These are phyloP conservation scores for Capsicum baccatum DNA, from an alignment of 257 asterid genomes.

Conservation along the genomic window DNA sequence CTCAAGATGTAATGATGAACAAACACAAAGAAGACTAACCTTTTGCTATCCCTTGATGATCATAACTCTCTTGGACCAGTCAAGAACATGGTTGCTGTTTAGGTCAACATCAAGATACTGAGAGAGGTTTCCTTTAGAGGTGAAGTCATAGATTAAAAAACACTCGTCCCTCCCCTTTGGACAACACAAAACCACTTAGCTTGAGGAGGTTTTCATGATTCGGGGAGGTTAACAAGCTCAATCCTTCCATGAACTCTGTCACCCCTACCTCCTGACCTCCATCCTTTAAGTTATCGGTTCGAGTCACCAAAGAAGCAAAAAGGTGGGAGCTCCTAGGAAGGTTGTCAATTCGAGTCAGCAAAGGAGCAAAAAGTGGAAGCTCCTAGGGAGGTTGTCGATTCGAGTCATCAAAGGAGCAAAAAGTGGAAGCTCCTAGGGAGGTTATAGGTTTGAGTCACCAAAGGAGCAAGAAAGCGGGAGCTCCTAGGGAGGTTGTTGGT, in stretches of 20 bases:
- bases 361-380: too few species aligned
- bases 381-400: too few species aligned
- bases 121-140: constrained; percentile 68
- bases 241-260: constrained; percentile 75
- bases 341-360: too few species aligned
- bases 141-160: constrained; percentile 77
- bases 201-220: constrained; percentile 76
- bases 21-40: constrained; percentile 49
- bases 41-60: constrained; percentile 87
- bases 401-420: too few species aligned
- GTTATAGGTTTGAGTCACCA: too few species aligned
- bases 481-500: too few species aligned
- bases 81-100: constrained; percentile 51
- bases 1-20: constrained; percentile 4
- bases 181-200: constrained; percentile 77
- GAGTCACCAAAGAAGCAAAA: too few species aligned
- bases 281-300: constrained; percentile 51
- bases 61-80: constrained; percentile 77
- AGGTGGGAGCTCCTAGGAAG: too few species aligned
- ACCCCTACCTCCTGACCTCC: constrained; percentile 74
- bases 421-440: too few species aligned
- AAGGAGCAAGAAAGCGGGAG: too few species aligned
- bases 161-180: constrained; percentile 92
- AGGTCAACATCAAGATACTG: constrained; percentile 62
- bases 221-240: constrained; percentile 68